Base-by-base conservation (phyloP, 2,329 filamentous ascomycete species). In the Hymenoscyphus fraxineus region DNA sequence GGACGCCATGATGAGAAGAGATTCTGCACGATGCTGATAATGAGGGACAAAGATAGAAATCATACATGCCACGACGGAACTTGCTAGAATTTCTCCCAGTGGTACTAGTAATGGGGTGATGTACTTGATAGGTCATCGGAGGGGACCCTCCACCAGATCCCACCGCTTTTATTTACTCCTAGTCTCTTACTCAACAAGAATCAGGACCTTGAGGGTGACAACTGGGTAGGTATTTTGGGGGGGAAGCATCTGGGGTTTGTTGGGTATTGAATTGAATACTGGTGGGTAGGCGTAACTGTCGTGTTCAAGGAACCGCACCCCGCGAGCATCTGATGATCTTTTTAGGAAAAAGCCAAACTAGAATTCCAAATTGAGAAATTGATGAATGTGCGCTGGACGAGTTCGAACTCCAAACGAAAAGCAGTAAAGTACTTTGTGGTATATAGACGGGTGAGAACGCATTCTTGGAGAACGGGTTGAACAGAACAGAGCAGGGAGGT, bases 211-310 rank as follows among this genome's bases (percentile, higher is more conserved):
- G 32, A 47, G 19, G 58, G 44, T 15, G 22, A 27, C 6, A 60
- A 27, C 44, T 51, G 12, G 58, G 40, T 10, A n/a, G 15, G 31
- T 13, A 22, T 39, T 27, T 39, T 19, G 39, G 57, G 39, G 31
- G 40, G 22, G 19, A 59, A 51, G 38, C 27, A 27, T 27, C 13
- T 39, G 27, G 35, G 41, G 47, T 32, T 35, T 44, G n/a, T 40
- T 47, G 58, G n/a, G 7, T 31, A 60, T 60, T 60, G 19, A 60
- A n/a, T 60, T 60, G 40, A n/a, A 60, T n/a, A 59, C 44, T 47
- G 15, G 35, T 60, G 44, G 58, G 58, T 39, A 47, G 58, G 40
- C 58, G 40, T 35, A n/a, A 39, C 58, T 32, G 40, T 60, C 12
- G 22, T 32, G 15, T 19, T 40, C 41, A 13, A 35, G 22, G 39